Conservation (phyloP, 257 asterid species). For the Rehmannia glutinosa region DNA sequence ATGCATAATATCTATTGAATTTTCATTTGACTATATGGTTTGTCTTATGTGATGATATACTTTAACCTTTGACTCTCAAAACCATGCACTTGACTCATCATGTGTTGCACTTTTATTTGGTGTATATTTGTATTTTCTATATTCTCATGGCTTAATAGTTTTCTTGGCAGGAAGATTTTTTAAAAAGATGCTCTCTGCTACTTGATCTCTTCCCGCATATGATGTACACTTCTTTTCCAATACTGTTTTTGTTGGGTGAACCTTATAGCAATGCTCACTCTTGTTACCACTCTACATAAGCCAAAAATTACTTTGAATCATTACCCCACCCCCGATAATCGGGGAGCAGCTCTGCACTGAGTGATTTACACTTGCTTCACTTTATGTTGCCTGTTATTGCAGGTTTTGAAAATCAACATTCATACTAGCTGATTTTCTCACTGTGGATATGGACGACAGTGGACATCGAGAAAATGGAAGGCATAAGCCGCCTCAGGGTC, state of each 20-base stretch:
- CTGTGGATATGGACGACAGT: slow-evolving; percentile 59
- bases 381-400: slow-evolving; percentile 12
- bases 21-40: not conserved
- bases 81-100: not conserved
- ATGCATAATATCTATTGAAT: not conserved
- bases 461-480: slow-evolving; percentile 84
- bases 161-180: not conserved
- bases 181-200: not conserved
- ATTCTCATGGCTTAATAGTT: not conserved
- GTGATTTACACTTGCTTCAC: slow-evolving; percentile 9
- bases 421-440: slow-evolving; percentile 10
- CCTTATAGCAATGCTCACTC: not conserved
- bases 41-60: not conserved
- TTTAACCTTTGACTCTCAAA: not conserved
- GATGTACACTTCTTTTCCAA: not conserved
- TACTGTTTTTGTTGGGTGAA: not conserved
- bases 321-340: too few species aligned
- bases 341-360: not conserved
- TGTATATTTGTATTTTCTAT: not conserved
- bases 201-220: slow-evolving; percentile 1
- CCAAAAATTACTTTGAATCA: too few species aligned
- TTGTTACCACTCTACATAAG: not conserved
- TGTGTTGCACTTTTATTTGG: not conserved
- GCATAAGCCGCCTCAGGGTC: slow-evolving; percentile 80
- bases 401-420: not conserved